Evolutionary conservation across 192 early-diverging fungal genomes (phyloP), one percentile per base, ranked within the genome.

Genomic region (Backusella liffmaniae): DNA sequence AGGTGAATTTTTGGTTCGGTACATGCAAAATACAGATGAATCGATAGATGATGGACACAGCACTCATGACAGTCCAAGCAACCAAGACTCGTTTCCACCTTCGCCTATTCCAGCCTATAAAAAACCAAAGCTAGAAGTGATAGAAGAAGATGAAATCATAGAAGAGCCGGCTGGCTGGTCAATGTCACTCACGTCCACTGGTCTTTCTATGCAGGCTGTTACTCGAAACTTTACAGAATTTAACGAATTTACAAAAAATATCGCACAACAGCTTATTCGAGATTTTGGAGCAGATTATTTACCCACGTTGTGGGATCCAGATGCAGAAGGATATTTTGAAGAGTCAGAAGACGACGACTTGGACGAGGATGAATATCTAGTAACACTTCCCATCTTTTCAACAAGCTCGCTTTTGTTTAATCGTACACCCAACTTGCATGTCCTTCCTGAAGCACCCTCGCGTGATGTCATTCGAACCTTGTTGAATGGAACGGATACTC

Each of bases 361-460:
- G 32, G 80, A 81, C 23, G 80, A 81, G 34, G 76, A 74, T 9
- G 73, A 70, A 9, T 81, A 81, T 37, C 59, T 81, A n/a, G 80
- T 81, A 15, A 81, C 76, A 5, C 69, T 77, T 29, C 80, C 80
- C 7, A 49, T 81, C 5, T 81, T 79, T 23, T 51, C 73, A n/a
- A 70, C 34, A 21, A 39, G 21, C 18, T 66, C 75, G 15, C 51
- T 76, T 39, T 12, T 75, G 21, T 23, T n/a, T 37, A 13, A 15
- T 42, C 21, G 56, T 23, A 26, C 56, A 4, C 56, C 56, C 3
- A 62, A 62, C 12, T 29, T 62, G 23, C 56, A 62, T 62, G 26
- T 29, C 4, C 56, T 29, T 62, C 26, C 23, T 2, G 56, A 62
- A 12, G 10, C 56, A 29, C 56, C 56, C 4, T 62, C 56, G 10